Evolutionary conservation across 2,329 filamentous ascomycete genomes (phyloP), one percentile per base, ranked within the genome.

Genomic region (Arthrobotrys musiformis): DNA sequence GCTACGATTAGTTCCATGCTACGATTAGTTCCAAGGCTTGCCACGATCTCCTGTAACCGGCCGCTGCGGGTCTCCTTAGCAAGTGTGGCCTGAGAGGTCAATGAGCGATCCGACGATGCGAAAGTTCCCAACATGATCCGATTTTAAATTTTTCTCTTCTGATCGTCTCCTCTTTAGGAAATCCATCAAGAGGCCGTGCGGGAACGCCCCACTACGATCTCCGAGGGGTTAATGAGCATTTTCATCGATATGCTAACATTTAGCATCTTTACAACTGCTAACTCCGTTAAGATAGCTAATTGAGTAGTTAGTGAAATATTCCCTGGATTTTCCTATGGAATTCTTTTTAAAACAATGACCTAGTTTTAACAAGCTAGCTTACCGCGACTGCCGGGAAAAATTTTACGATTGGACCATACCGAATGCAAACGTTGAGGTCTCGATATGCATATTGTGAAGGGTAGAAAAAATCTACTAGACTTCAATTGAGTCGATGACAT

Each of bases 81-180:
- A n/a, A n/a, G n/a, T n/a, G n/a, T n/a, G n/a, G 37, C 24, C 15
- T 35, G 15, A 44, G 28, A 48, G 2, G 37, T 2, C 24, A 46
- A 11, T 1, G 24, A 22, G 42, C 13, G 33, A 62, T 44, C 58
- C 40, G 58, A 62, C 26, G 22, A 33, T 11, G 37, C 35, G 56
- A 61, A 46, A 19, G 40, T 42, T 42, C 19, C n/a, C 15, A 42
- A 17, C 40, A n/a, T 8, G 26, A 2, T 61, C 19, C 19, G 56
- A 61, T 42, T 8, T n/a, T n/a, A n/a, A n/a, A n/a, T n/a, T n/a
- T n/a, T 19, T 44, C 7, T 22, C 48, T 67, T 30, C 64, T 40
- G 52, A 69, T 61, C 66, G 50, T 19, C 24, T 50, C 40, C 54
- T 52, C 42, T 35, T 50, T 26, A 13, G 52, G 52, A 26, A 60